Evolutionary conservation across 495 filamentous ascomycete species (phyloP).

Genomic region (Podospora comata): DNA sequence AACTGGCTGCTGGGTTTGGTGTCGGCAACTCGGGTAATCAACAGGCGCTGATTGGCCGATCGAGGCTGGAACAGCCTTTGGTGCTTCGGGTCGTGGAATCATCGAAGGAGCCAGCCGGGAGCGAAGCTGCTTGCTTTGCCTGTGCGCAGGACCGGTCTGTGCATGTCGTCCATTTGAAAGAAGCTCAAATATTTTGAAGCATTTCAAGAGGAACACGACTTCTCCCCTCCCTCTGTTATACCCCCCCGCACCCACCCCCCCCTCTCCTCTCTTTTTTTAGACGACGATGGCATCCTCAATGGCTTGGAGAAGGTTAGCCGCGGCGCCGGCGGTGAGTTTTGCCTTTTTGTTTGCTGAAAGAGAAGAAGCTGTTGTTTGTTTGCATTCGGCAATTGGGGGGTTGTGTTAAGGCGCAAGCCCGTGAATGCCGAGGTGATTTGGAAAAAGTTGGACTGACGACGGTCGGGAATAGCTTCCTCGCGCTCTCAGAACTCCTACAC

Average conservation of each 20-base stretch:
- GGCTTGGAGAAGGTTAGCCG: constrained; percentile 48
- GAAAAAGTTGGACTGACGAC: neutral
- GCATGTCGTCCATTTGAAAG: constrained; percentile 13
- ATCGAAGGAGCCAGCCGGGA: constrained; percentile 12
- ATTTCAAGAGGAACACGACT: neutral
- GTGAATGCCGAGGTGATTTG: constrained; percentile 17
- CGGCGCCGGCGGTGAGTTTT: constrained; percentile 44
- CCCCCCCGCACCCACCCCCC: neutral
- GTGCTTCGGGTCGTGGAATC: constrained; percentile 25
- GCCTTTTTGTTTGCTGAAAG: neutral
- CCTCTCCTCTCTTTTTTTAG: constrained; percentile 28
- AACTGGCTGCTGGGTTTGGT: constrained; percentile 16
- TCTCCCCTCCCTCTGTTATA: constrained; percentile 12
- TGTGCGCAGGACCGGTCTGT: neutral
- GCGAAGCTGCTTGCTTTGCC: neutral
- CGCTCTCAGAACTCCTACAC: constrained; percentile 44
- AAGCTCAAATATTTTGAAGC: constrained; percentile 31
- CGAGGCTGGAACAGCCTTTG: constrained; percentile 13
- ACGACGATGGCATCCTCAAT: constrained; percentile 52
- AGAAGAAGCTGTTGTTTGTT: too few species aligned
- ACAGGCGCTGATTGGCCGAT: constrained; percentile 25
- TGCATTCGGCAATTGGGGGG: neutral
- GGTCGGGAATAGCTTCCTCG: constrained; percentile 43
- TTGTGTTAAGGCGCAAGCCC: neutral
- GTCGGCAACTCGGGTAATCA: constrained; percentile 38